Evolutionary conservation across 2,329 filamentous ascomycete species (phyloP).

Genomic region (Ramichloridium luteum): DNA sequence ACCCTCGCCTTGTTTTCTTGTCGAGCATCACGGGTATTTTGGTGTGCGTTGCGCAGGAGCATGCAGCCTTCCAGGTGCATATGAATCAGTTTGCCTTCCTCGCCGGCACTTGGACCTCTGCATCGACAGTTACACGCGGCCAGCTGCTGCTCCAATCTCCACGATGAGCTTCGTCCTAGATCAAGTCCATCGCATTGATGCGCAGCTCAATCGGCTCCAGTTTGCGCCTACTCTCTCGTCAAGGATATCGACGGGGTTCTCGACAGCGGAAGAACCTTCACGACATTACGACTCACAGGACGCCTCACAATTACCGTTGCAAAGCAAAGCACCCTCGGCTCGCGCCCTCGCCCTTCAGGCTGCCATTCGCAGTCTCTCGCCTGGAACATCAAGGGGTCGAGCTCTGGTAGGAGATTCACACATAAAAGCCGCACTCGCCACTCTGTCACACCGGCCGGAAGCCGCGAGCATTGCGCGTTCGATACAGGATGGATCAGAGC

Average conservation of each 20-base stretch:
- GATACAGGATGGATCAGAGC: conserved; percentile 1
- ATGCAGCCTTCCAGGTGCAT: too few relatives aligned
- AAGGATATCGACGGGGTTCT: conserved; percentile 1
- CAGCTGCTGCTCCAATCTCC: too few relatives aligned
- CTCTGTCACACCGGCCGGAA: conserved; percentile 7
- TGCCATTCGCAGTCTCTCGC: conserved; percentile 19
- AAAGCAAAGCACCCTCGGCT: conserved; percentile 10
- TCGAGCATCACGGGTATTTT: too few relatives aligned
- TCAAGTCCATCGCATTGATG: conserved; percentile 45
- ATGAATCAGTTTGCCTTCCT: too few relatives aligned
- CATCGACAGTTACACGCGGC: too few relatives aligned
- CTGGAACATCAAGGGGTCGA: conserved; percentile 15
- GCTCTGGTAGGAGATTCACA: conserved; percentile 11
- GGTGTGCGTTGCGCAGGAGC: too few relatives aligned
- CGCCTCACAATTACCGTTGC: conserved; percentile 2
- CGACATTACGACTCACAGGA: conserved; percentile 3
- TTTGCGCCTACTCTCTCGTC: conserved; percentile 27
- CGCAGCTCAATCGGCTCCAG: conserved; percentile 46
- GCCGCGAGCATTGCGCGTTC: background rate
- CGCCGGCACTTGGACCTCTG: too few relatives aligned
- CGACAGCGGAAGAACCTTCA: conserved; percentile 7
- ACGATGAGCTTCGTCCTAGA: conserved; percentile 27
- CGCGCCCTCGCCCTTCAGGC: conserved; percentile 22
- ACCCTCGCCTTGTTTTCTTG: too few relatives aligned
- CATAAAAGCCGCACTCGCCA: conserved; percentile 11